A percentile compares a stretch with the other conserved stretches of the same genome.
Conservation (phyloP, 768 basidiomycete species). For the Pleurotus giganteus region DNA sequence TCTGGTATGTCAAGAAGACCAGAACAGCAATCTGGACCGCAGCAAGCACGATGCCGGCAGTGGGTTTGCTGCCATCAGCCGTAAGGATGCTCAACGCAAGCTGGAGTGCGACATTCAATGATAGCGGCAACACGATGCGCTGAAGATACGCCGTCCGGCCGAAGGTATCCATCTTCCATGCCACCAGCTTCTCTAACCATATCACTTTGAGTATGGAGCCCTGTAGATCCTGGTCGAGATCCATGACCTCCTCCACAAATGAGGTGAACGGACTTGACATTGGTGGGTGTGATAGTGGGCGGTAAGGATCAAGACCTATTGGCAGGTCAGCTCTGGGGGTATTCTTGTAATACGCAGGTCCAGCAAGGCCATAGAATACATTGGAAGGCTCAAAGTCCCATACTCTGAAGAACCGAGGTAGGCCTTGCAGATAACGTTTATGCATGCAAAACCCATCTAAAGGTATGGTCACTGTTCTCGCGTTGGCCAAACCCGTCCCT, state of each 20-base stretch:
- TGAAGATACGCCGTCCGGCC: background rate
- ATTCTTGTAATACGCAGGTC: background rate
- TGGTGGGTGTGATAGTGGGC: background rate
- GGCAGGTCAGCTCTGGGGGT: background rate
- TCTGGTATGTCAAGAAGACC: background rate
- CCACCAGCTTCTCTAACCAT: slow-evolving; percentile 1
- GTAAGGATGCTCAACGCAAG: background rate
- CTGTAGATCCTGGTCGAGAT: background rate
- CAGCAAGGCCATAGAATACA: background rate
- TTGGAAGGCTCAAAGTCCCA: background rate
- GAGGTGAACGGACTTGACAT: background rate
- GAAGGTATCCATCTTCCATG: slow-evolving; percentile 1
- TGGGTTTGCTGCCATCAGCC: background rate
- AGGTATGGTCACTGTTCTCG: background rate
- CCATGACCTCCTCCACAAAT: background rate
- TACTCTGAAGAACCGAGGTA: background rate
- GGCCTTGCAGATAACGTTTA: background rate
- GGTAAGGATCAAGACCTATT: background rate
- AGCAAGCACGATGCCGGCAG: background rate
- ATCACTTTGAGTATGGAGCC: background rate
- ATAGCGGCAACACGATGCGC: background rate
- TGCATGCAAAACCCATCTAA: background rate
- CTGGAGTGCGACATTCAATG: background rate
- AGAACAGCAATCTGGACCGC: background rate
- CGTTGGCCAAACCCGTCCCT: background rate